phyloP scores from a whole-genome alignment of 805 yeast species.

The Candida michaelii region DNA sequence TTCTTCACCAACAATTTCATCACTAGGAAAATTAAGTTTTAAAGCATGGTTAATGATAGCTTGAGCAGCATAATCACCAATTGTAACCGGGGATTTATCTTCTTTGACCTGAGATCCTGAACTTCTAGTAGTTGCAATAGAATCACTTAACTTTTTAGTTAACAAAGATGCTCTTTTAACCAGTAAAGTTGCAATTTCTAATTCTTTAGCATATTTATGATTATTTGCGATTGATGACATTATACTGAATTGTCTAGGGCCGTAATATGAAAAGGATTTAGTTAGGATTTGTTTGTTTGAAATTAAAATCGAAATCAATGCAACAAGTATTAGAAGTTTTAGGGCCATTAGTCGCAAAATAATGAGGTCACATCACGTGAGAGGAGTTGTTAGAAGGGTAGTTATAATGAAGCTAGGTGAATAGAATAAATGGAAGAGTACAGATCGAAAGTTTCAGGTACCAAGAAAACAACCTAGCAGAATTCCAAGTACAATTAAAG shows the following conservation, averaged over 20 bases:
- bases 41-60: conserved; percentile 88
- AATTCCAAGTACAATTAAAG: too few relatives aligned
- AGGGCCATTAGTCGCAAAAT: background rate
- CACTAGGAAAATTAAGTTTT: conserved; percentile 73
- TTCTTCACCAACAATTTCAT: conserved; percentile 93
- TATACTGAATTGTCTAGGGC: background rate
- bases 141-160: conserved; percentile 65
- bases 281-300: background rate
- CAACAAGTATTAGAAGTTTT: conserved; percentile 1
- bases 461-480: too few relatives aligned
- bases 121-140: conserved; percentile 45
- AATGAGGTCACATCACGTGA: conserved; percentile 10
- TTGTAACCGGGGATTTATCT: conserved; percentile 93
- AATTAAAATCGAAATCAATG: conserved; percentile 9
- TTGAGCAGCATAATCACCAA: conserved; percentile 96
- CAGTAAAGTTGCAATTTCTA: conserved; percentile 80
- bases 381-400: too few relatives aligned
- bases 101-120: conserved; percentile 69
- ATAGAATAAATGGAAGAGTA: too few relatives aligned
- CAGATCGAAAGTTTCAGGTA: too few relatives aligned
- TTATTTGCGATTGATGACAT: conserved; percentile 6
- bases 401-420: too few relatives aligned
- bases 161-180: conserved; percentile 83
- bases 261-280: background rate
- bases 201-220: conserved; percentile 57